Conservation (phyloP, 2,329 filamentous ascomycete genomes). For the Colletotrichum cereale region DNA sequence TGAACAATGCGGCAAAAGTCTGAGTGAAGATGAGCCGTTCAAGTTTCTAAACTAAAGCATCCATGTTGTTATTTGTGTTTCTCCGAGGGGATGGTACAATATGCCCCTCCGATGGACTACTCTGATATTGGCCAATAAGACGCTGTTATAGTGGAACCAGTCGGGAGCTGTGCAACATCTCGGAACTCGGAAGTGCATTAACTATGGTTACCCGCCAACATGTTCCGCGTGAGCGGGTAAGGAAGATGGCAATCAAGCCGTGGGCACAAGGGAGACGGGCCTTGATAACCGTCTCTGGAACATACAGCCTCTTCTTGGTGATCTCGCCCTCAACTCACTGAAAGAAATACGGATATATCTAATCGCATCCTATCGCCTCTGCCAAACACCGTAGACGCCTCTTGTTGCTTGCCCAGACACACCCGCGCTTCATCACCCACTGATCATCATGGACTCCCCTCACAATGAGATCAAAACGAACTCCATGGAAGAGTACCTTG, state of each 20-base stretch:
- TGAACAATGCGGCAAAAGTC: not conserved
- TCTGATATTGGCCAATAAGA: not conserved
- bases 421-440: not conserved
- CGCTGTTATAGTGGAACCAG: not conserved
- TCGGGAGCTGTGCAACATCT: not conserved
- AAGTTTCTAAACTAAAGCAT: not conserved
- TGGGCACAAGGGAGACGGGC: constrained; percentile 14
- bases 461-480: constrained; percentile 39
- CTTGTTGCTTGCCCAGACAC: not conserved
- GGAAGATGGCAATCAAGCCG: constrained; percentile 20
- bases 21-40: not conserved
- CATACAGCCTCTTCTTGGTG: not conserved
- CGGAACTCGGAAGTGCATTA: constrained; percentile 34
- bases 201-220: not conserved
- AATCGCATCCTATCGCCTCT: too few relatives aligned
- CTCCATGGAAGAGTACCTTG: constrained; percentile 48
- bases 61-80: constrained; percentile 12
- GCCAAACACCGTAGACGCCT: not conserved
- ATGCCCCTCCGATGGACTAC: not conserved
- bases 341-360: too few relatives aligned
- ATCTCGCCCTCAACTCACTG: not conserved
- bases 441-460: constrained; percentile 23
- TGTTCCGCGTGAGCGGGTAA: constrained; percentile 16
- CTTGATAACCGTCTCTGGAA: constrained; percentile 24
- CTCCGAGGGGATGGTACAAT: not conserved